Evolutionary conservation across 108 stramenopile species (phyloP).

Genomic region (Nitzschia palea): DNA sequence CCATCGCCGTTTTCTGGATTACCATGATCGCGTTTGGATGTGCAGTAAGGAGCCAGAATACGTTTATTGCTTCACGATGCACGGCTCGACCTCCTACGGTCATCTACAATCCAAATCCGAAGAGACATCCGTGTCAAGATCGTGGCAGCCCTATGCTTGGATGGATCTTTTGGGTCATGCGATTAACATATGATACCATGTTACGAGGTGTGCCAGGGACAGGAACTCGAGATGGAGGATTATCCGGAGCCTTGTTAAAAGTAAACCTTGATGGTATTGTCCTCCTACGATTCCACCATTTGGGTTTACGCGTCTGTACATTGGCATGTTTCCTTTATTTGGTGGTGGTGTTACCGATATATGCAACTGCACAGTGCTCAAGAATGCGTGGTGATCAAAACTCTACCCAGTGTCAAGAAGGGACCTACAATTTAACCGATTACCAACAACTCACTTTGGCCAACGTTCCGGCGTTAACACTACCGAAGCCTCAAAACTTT

Average conservation of each 20-base stretch:
- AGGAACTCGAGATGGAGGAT: constrained; percentile 71
- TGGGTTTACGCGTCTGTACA: constrained; percentile 60
- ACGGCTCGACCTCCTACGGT: constrained; percentile 62
- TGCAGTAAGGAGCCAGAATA: constrained; percentile 39
- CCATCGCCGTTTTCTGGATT: constrained; percentile 16
- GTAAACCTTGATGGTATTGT: constrained; percentile 87
- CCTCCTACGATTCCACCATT: constrained; percentile 75
- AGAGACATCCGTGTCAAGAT: constrained; percentile 37
- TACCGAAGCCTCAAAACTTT: not conserved
- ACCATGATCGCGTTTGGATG: constrained; percentile 57
- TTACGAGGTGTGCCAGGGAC: constrained; percentile 79
- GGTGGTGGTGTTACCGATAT: constrained; percentile 66
- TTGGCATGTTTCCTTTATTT: constrained; percentile 59
- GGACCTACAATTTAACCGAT: constrained; percentile 62
- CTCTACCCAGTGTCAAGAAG: constrained; percentile 1
- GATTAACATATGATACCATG: constrained; percentile 66
- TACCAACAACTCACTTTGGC: constrained; percentile 76
- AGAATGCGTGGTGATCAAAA: constrained; percentile 2
- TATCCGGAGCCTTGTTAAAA: constrained; percentile 60
- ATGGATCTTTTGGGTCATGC: constrained; percentile 71
- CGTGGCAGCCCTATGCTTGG: constrained; percentile 67
- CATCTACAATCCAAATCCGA: constrained; percentile 59
- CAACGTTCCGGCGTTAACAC: constrained; percentile 45
- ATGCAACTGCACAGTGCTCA: constrained; percentile 51
- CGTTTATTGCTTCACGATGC: constrained; percentile 69